Evolutionary conservation across 495 filamentous ascomycete species (phyloP).

Genomic region (Aspergillus baeticus): DNA sequence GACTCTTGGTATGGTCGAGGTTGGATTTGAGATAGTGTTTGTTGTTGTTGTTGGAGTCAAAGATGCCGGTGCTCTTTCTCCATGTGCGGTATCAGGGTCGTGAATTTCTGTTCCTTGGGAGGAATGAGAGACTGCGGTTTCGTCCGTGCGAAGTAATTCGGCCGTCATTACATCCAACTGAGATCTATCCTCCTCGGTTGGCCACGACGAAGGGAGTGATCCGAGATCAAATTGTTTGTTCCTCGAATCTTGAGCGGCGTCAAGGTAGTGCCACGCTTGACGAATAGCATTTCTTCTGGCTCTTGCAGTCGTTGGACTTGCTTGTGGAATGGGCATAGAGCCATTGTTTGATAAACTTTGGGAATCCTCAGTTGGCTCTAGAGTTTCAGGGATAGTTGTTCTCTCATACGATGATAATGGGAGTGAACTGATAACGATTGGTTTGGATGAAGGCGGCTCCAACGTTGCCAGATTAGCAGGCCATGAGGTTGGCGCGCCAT

Average conservation of each 20-base stretch:
- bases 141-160: not conserved
- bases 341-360: not conserved
- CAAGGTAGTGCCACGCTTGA: constrained; percentile 28
- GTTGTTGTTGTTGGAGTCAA: not conserved
- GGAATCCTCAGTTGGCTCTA: constrained; percentile 10
- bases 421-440: not conserved
- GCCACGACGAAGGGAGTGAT: constrained; percentile 32
- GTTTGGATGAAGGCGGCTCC: not conserved
- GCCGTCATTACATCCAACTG: not conserved
- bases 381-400: constrained; percentile 9
- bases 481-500: not conserved
- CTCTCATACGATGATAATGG: not conserved
- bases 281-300: constrained; percentile 26
- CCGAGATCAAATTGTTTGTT: constrained; percentile 22
- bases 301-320: constrained; percentile 10
- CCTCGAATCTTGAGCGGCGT: constrained; percentile 15
- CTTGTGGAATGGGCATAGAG: not conserved
- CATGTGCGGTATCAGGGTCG: not conserved
- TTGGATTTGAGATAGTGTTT: not conserved
- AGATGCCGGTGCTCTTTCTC: not conserved
- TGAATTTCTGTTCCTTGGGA: not conserved
- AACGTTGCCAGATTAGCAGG: not conserved
- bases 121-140: not conserved
- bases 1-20: not conserved
- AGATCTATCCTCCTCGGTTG: constrained; percentile 17